Conservation (phyloP, 2,329 filamentous ascomycete species). For the Elsinoe perseae region DNA sequence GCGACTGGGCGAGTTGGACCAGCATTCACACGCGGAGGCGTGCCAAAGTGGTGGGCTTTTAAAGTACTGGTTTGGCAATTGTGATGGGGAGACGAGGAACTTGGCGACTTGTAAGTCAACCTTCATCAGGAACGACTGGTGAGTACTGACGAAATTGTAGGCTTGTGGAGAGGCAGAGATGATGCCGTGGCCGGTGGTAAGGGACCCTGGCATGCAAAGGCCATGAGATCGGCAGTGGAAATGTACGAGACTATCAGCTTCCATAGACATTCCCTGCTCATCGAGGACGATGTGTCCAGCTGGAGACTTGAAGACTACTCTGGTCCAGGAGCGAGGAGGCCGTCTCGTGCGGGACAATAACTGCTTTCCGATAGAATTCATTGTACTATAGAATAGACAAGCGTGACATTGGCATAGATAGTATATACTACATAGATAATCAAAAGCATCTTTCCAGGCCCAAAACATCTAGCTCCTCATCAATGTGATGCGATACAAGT, state of each 20-base stretch:
- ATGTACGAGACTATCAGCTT: slow-evolving; percentile 40
- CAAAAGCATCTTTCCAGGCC: too few relatives aligned
- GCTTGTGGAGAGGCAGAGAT: slow-evolving; percentile 56
- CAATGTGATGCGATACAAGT: too few relatives aligned
- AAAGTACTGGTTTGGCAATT: slow-evolving; percentile 86
- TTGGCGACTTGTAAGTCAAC: slow-evolving; percentile 57
- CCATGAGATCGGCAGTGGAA: slow-evolving; percentile 41
- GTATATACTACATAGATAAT: not conserved
- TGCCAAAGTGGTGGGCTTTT: slow-evolving; percentile 70
- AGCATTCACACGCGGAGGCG: slow-evolving; percentile 72
- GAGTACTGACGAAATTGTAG: slow-evolving; percentile 38
- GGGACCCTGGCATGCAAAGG: slow-evolving; percentile 51
- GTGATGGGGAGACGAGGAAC: slow-evolving; percentile 63
- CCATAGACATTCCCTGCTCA: slow-evolving; percentile 44
- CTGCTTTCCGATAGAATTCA: not conserved
- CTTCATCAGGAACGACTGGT: not conserved
- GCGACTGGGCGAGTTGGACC: slow-evolving; percentile 65
- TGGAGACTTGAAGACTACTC: slow-evolving; percentile 41
- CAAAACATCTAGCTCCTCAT: too few relatives aligned
- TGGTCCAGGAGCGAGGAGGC: not conserved
- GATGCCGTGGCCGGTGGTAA: slow-evolving; percentile 53
- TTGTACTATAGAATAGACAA: not conserved
- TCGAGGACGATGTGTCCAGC: slow-evolving; percentile 55
- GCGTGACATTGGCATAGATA: not conserved
- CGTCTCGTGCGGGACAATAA: not conserved